Percentiles rank a stretch among this genome's conserved stretches.
Conservation (phyloP, 2,329 filamentous ascomycete species). For the Phoma sp. region DNA sequence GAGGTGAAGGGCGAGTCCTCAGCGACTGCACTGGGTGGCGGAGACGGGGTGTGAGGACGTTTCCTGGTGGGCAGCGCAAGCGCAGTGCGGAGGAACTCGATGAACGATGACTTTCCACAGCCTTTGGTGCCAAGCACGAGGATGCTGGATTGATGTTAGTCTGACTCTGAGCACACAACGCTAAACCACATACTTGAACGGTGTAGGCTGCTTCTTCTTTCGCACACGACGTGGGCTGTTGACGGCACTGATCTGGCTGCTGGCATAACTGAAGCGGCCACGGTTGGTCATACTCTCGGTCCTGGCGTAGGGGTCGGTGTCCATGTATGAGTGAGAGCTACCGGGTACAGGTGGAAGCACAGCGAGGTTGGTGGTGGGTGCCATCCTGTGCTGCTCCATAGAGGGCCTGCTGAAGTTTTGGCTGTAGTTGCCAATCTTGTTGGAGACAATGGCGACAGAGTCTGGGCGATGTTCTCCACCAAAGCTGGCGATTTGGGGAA, state of each 20-base stretch:
- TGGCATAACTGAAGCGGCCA: constrained; percentile 94
- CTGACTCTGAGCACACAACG: neutral
- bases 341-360: constrained; percentile 53
- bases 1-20: constrained; percentile 71
- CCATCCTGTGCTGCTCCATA: constrained; percentile 46
- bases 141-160: constrained; percentile 64
- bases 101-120: constrained; percentile 94
- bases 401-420: constrained; percentile 48
- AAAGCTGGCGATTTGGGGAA: constrained; percentile 62
- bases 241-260: constrained; percentile 86
- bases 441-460: constrained; percentile 65
- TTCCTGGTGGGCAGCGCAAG: constrained; percentile 84
- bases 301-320: constrained; percentile 78
- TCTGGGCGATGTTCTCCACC: constrained; percentile 70
- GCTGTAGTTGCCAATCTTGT: constrained; percentile 56
- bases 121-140: constrained; percentile 86
- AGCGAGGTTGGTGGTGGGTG: constrained; percentile 36
- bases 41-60: constrained; percentile 56
- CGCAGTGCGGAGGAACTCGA: constrained; percentile 90
- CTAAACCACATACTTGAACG: constrained; percentile 85
- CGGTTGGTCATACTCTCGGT: constrained; percentile 97
- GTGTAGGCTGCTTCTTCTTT: constrained; percentile 94
- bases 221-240: constrained; percentile 92
- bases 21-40: constrained; percentile 56
- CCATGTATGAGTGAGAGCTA: constrained; percentile 53